Base-by-base conservation (phyloP, 176 grass and related monocot genomes). In the Eleusine coracana region DNA sequence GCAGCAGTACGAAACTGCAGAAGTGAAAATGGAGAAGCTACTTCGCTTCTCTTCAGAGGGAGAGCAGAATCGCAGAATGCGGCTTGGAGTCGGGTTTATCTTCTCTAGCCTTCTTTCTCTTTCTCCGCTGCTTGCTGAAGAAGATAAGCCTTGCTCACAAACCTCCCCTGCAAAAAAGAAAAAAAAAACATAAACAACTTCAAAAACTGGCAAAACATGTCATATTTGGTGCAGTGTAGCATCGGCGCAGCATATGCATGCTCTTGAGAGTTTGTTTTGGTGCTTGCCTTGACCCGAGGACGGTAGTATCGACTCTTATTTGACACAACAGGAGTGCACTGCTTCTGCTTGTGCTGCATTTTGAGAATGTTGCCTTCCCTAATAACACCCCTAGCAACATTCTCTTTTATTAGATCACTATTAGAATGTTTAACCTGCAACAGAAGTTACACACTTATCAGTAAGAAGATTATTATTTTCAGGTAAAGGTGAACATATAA, bases 261-360 rank as follows among this genome's bases (percentile, higher is more conserved):
- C 10, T 20, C 29, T 23, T 9, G 20, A 50, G 44, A 70, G 74
- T 49, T 10, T 70, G 69, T 73, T 75, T 40, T 81, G 87, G 81
- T 69, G 73, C 93, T 94, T 90, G 89, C 96, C 91, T 99, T 99
- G 87, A 99, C 87, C 61, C 96, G 88, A 75, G 96, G 96, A 21
- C 91, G 89, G 29, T 78, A 90, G 80, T 96, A 99, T 6, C 91
- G 83, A 25, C 89, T 89, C 83, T 92, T 94, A 86, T 99, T 99
- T 0, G 87, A 85, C 61, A 93, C 89, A 20, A 96, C 80, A 20
- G 91, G 84, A 3, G 45, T 92, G 59, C 87, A 88, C 25, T 86
- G 82, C 89, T 99, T 99, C 86, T 99, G 91, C 44, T 86, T 96
- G 66, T 90, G 94, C 80, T 87, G 70, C 85, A 94, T 84, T 85